Conservation (phyloP, 179 eudicot species). For the Monotropa hypopitys region DNA sequence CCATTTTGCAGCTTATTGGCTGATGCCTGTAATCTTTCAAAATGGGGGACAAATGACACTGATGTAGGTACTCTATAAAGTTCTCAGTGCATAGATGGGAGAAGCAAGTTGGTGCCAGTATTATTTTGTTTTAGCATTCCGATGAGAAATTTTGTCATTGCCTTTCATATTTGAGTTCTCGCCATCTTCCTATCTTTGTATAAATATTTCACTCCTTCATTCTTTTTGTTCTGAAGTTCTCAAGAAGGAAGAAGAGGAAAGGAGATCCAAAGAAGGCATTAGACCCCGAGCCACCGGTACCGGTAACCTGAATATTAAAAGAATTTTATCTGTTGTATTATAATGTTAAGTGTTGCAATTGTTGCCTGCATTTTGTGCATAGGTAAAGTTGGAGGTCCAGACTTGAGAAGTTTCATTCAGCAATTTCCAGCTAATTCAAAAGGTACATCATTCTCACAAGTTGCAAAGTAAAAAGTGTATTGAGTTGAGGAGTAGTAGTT, state of each 20-base stretch:
- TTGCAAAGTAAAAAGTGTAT: not conserved
- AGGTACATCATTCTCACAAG: constrained; percentile 28
- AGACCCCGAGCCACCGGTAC: constrained; percentile 17
- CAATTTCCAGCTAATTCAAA: constrained; percentile 48
- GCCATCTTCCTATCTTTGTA: not conserved
- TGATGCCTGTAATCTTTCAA: too few species aligned
- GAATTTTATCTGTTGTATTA: not conserved
- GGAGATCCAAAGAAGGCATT: constrained; percentile 40
- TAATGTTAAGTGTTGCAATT: not conserved
- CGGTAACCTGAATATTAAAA: constrained; percentile 29
- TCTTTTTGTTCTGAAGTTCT: constrained; percentile 34
- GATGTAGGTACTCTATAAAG: not conserved
- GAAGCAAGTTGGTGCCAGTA: not conserved
- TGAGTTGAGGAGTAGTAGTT: not conserved
- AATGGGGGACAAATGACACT: not conserved
- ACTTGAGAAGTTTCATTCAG: constrained; percentile 66
- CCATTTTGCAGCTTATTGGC: too few species aligned
- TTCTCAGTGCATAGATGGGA: not conserved
- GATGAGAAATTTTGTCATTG: not conserved
- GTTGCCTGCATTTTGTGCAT: not conserved
- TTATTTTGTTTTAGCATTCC: not conserved
- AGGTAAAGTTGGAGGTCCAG: constrained; percentile 80
- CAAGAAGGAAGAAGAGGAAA: constrained; percentile 89
- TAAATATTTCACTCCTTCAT: constrained; percentile 3
- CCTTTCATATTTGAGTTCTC: not conserved